A percentile compares a stretch with the other conserved stretches of the same genome.
Evolutionary conservation across 2,329 filamentous ascomycete genomes (phyloP).

Genomic region (Keithomyces neogunnii): DNA sequence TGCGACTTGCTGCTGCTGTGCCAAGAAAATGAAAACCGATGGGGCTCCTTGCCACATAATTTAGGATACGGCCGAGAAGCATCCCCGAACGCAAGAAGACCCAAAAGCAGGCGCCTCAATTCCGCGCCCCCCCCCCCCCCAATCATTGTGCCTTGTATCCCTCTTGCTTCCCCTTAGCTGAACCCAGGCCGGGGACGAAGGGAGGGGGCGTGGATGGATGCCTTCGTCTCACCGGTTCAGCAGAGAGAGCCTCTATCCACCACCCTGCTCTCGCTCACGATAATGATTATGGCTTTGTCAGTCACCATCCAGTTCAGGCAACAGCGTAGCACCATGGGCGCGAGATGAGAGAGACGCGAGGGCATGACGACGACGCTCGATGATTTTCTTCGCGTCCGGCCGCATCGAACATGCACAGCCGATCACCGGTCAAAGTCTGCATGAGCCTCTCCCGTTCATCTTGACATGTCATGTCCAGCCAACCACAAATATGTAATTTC

Average conservation of each 20-base stretch:
- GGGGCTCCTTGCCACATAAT: not conserved
- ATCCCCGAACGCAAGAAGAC: slow-evolving; percentile 1
- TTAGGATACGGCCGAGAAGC: slow-evolving; percentile 3
- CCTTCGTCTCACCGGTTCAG: not conserved
- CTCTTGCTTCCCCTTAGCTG: not conserved
- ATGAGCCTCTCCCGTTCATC: slow-evolving; percentile 6
- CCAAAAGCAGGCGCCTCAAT: not conserved
- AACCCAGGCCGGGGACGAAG: not conserved
- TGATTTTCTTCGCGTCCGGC: slow-evolving; percentile 3
- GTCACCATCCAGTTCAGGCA: slow-evolving; percentile 5
- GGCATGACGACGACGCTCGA: not conserved
- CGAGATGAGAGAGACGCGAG: not conserved
- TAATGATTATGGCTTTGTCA: not conserved
- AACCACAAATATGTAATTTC: not conserved
- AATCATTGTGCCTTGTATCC: not conserved
- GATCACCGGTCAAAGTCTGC: slow-evolving; percentile 17
- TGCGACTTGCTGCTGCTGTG: slow-evolving; percentile 2
- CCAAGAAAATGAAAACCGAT: slow-evolving; percentile 6
- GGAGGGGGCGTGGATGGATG: not conserved
- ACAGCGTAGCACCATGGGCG: slow-evolving; percentile 2
- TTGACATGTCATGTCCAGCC: slow-evolving; percentile 5
- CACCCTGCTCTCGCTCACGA: not conserved
- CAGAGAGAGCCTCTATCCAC: not conserved
- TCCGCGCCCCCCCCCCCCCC: not conserved
- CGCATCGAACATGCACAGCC: slow-evolving; percentile 10